Evolutionary conservation across 768 basidiomycete species (phyloP), one percentile per base, ranked within the genome.

Genomic region (Lactarius tabidus): DNA sequence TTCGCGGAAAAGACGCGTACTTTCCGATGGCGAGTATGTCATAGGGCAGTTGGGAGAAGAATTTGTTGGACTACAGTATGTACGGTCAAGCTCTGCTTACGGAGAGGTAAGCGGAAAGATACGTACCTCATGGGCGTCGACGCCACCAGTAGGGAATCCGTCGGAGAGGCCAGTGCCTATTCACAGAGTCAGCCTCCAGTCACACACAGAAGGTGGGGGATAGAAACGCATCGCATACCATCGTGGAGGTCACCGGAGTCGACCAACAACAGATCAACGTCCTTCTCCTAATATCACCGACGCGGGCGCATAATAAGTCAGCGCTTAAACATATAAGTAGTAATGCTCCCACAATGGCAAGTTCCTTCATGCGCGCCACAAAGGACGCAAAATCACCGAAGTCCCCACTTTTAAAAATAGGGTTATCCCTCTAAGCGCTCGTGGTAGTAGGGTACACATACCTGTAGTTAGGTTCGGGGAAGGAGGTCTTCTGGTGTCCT

Each of bases 331-430:
- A 39, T 20, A 35, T 31, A 39, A 45, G 58, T 26, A 26, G 8
- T 3, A 20, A 15, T 5, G 45, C 10, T 67, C 78, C 33, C 66
- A 86, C 87, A 55, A 81, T 59, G 3, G 94, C 93, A 52, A 88
- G 78, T 39, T 82, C 71, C 76, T 93, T 91, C 88, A 95, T 89
- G 65, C 90, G 90, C 2, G 83, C 70, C 18, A 92, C 88, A 68
- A 95, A 97, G n/a, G 89, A 91, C 43, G 88, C 81, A 72, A 95
- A 89, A 69, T 93, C 91, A 23, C 92, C 93, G 29, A 87, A 80
- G 70, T 87, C 85, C 15, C 84, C 86, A 64, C 82, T 79, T 61
- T 33, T 33, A 33, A 33, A 33, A 33, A 33, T 33, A 33, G 33
- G n/a, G n/a, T n/a, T n/a, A n/a, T n/a, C n/a, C n/a, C n/a, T 33